Evolutionary conservation across 2,329 filamentous ascomycete genomes (phyloP).

Genomic region (Aspergillus neotritici): DNA sequence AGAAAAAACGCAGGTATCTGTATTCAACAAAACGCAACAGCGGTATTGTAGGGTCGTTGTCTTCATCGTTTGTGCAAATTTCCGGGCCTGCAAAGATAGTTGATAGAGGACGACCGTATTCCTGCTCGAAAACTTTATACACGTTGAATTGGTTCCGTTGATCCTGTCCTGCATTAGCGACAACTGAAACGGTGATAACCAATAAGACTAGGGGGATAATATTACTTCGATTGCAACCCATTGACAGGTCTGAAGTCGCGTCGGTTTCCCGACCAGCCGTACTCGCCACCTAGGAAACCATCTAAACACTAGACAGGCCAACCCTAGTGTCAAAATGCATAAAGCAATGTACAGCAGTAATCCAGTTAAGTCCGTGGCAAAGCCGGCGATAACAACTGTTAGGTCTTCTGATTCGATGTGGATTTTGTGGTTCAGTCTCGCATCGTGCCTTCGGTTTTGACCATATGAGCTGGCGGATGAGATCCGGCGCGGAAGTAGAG

Average conservation of each 20-base stretch:
- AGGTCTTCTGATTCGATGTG: constrained; percentile 92
- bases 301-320: constrained; percentile 77
- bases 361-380: constrained; percentile 68
- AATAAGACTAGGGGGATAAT: background rate
- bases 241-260: constrained; percentile 65
- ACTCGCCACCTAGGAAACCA: constrained; percentile 91
- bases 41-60: constrained; percentile 68
- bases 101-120: constrained; percentile 58
- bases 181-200: constrained; percentile 20
- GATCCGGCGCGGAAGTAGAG: constrained; percentile 65
- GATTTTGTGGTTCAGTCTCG: constrained; percentile 76
- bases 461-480: constrained; percentile 61
- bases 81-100: constrained; percentile 51
- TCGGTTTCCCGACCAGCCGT: constrained; percentile 62
- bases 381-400: constrained; percentile 88
- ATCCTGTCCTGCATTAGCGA: constrained; percentile 50
- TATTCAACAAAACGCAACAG: constrained; percentile 78
- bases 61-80: constrained; percentile 58
- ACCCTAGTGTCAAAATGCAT: constrained; percentile 66
- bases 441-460: constrained; percentile 56
- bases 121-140: constrained; percentile 58
- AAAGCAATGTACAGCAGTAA: constrained; percentile 63
- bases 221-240: constrained; percentile 86
- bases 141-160: constrained; percentile 91
- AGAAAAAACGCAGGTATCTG: constrained; percentile 89